Base-by-base conservation (phyloP, 805 yeast species). In the Trichomonascus vanleenenianus region DNA sequence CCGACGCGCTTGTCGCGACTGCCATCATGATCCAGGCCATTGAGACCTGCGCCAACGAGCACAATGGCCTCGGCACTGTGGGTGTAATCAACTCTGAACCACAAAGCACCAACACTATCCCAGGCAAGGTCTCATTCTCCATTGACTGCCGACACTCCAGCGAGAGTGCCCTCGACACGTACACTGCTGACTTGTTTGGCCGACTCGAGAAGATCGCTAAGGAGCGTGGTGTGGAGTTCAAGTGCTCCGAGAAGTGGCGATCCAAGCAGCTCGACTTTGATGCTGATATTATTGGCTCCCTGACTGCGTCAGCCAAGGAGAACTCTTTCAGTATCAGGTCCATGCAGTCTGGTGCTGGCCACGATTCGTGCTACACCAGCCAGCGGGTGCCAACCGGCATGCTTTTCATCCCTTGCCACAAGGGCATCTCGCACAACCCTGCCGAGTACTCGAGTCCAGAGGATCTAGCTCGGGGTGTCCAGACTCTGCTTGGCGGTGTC, bases 381-480 rank as follows among this genome's bases (percentile, higher is more conserved):
- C 54, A 64, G 4, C 67, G 70, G 39, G 73, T 76, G 35, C 88
- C 89, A 35, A 81, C 88, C 0, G 75, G 85, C 1, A 82, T 82
- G 87, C 75, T 82, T 30, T 82, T 82, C 58, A 77, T 81, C 54
- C 88, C 89, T 6, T 74, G 82, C 27, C 73, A 65, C 51, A 81
- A 77, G 55, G 87, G 87, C 19, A 67, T 81, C 33, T 73, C 80
- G 20, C 88, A 82, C 59, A 79, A 79, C 59, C 83, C 81, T 8
- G 74, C 70, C 44, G 88, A 82, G 54, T 81, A 78, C 57, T 71
- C 81, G 16, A 70, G 76, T 0, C 85, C 85, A 2, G 79, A 79
- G 48, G 78, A 81, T 49, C 69, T 78, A n/a, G 77, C 75, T 38
- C 69, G 72, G 35, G 87, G 88, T 0, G 72, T 79, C 50, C 60